Evolutionary conservation across 2,329 filamentous ascomycete genomes (phyloP).

Genomic region (Huntiella bhutanensis): DNA sequence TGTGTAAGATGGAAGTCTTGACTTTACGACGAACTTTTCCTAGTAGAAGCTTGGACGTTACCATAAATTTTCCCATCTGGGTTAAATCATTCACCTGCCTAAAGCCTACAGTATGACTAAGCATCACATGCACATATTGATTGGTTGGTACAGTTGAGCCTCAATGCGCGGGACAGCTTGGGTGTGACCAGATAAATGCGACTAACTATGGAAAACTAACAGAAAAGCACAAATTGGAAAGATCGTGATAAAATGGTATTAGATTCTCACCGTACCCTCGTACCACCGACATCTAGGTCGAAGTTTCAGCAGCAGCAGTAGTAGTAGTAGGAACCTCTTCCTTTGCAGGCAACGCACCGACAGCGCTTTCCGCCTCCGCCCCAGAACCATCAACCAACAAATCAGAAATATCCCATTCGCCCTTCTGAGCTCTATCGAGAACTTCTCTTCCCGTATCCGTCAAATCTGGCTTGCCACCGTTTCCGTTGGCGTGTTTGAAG

Average conservation of each 20-base stretch:
- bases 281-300: neutral
- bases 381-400: constrained; percentile 18
- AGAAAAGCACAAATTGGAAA: neutral
- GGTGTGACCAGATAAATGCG: neutral
- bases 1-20: no score
- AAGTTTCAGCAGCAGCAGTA: neutral
- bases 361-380: constrained; percentile 5
- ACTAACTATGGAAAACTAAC: neutral
- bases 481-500: constrained; percentile 46
- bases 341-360: constrained; percentile 1
- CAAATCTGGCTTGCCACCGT: constrained; percentile 35
- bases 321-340: neutral
- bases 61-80: no score
- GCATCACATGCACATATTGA: no score
- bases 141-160: no score
- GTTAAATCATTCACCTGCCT: no score
- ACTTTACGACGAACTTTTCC: no score
- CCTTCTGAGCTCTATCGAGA: constrained; percentile 32
- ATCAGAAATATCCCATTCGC: constrained; percentile 31
- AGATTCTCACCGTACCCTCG: no score
- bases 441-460: constrained; percentile 33
- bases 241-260: no score
- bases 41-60: no score
- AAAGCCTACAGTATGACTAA: no score
- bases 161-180: no score